Evolutionary conservation across 2,329 filamentous ascomycete genomes (phyloP), one percentile per base, ranked within the genome.

Genomic region (Monosporascus sp.): DNA sequence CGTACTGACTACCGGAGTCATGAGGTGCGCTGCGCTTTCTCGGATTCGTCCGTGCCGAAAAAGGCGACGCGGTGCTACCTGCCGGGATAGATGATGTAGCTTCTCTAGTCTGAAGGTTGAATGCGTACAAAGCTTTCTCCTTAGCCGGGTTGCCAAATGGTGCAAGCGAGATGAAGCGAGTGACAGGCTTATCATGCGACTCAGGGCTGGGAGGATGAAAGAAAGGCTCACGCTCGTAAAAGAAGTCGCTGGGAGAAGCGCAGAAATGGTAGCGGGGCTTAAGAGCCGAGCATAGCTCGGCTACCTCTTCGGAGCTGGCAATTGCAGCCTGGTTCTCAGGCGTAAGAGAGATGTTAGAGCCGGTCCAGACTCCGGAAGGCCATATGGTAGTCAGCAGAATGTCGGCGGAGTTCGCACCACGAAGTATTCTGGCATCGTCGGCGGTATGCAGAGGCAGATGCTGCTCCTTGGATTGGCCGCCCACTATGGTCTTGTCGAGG

Each of bases 261-360:
- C 89, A 85, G 64, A 97, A 86, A 69, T 97, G 92, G 66, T 99
- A 99, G 27, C 89, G 85, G n/a, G 94, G 94, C 68, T 91, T 94
- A 20, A 99, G 72, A 1, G 83, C 73, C 3, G 85, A 78, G 64
- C 88, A 93, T 11, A 99, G 78, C 55, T 95, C 88, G 6, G 91
- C 84, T 43, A 97, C 76, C 52, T 85, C 83, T 50, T 85, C 79
- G n/a, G 82, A 82, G 53, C 80, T 78, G 22, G 74, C 62, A 0
- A 85, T 75, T 4, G 78, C 70, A 2, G 72, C 69, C n/a, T 75
- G 68, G 5, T 77, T 75, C 11, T 82, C 79, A 4, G 81, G 75
- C 6, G 77, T 68, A n/a, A 87, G 69, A 3, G 77, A 64, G 2
- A 85, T 77, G 45, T 83, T 85, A 3, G 92, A 92, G 6, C 87